Base-by-base conservation (phyloP, 2,329 filamentous ascomycete genomes). In the Penicillium sp. region DNA sequence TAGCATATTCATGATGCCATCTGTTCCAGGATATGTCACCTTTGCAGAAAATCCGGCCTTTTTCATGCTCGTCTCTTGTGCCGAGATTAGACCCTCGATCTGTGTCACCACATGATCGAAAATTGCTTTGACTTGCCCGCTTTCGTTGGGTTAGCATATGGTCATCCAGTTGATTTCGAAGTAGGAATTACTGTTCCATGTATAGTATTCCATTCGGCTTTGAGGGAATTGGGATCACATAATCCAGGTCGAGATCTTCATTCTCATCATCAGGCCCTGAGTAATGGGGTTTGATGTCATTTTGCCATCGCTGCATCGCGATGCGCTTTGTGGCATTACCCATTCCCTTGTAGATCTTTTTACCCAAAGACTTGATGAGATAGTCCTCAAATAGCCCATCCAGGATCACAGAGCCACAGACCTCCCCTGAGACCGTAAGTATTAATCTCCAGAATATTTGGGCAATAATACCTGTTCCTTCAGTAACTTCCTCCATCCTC, bases 391-490 rank as follows among this genome's bases (percentile, higher is more conserved):
- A 74, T 6, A 57, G 27, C 21, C 65, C 50, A 29, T 74, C 71
- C 1, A 74, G 39, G 24, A 73, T 63, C 4, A 68, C 63, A 0
- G 72, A 74, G 0, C 71, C 72, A 49, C 69, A 72, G 4, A 72
- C 22, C 1, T 62, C 63, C 5, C 71, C 71, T 73, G 21, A 11
- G n/a, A 24, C 10, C 9, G 24, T 49, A 35, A 31, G 26, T 4
- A 14, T 21, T 19, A 29, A 24, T 14, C 1, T 1, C 13, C 7
- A 26, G 2, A 4, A 19, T 27, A 1, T 9, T 3, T 1, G 13
- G 1, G 10, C 6, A 27, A 26, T 37, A 27, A 19, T 57, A 71
- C 70, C 70, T 19, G 62, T 67, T 43, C 71, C 70, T 16, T 65
- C 58, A 3, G 65, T 65, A 0, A 68, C 66, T 39, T 74, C 70